Evolutionary conservation across 805 yeast genomes (phyloP), one percentile per base, ranked within the genome.

Genomic region (Candida hungchunana): DNA sequence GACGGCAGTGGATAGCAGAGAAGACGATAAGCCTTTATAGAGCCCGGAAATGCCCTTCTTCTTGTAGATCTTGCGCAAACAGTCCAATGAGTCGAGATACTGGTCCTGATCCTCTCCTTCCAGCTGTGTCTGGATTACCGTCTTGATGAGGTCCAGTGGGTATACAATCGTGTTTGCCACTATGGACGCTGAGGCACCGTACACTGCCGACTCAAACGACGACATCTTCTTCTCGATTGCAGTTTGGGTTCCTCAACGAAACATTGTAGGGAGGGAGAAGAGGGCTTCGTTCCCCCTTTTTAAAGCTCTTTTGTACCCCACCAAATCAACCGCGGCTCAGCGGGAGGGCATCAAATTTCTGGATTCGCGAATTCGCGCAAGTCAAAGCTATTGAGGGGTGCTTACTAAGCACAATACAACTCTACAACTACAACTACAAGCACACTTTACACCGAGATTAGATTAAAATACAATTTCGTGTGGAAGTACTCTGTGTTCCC

Each of bases 181-280:
- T 16, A 79, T 80, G 1, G 94, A 84, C 7, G 94, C 93, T 31
- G 81, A 66, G 0, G 95, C 86, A 0, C 95, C 95, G 32, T 84
- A 77, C 12, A 83, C 69, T 0, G 95, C 95, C 51, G 78, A 76
- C 46, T 86, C 94, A 52, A 85, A 31, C 14, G 60, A 55, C 6
- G 75, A 64, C 79, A 73, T 73, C 7, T 15, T 8, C 8, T 22
- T 6, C 14, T 29, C 15, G 13, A 19, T 6, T 16, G 14, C 15
- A 12, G 9, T 9, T 9, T 9, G 24, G 24, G 24, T 21, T 21
- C 11, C n/a, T n/a, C n/a, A n/a, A n/a, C n/a, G n/a, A n/a, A n/a
- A n/a, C n/a, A n/a, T n/a, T n/a, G n/a, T n/a, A n/a, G n/a, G n/a
- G n/a, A n/a, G n/a, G n/a, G n/a, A n/a, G n/a, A n/a, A n/a, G n/a